phyloP scores from a whole-genome alignment of 1,139 yeast species.

The Taphrina flavorubra region DNA sequence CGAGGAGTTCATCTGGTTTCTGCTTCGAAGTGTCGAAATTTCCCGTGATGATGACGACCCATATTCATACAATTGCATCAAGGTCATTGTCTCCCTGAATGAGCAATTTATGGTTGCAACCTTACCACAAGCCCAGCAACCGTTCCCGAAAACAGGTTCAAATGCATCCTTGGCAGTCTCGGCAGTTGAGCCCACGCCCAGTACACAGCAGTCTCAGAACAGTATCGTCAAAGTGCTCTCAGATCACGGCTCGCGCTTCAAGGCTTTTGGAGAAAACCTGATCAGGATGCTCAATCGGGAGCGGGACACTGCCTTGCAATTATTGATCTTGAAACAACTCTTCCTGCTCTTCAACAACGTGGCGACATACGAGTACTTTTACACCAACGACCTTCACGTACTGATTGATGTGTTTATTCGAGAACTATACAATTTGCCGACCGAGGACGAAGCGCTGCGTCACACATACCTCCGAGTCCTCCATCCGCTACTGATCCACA shows the following conservation, averaged over 20 bases:
- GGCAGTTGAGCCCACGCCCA: slow-evolving; percentile 46
- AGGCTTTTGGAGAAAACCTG: slow-evolving; percentile 62
- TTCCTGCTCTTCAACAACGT: slow-evolving; percentile 75
- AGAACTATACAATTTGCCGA: slow-evolving; percentile 72
- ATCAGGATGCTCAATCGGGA: slow-evolving; percentile 77
- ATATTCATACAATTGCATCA: slow-evolving; percentile 72
- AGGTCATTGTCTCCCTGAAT: slow-evolving; percentile 72
- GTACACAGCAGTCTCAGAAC: slow-evolving; percentile 43
- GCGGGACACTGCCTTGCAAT: slow-evolving; percentile 71
- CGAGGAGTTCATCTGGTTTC: slow-evolving; percentile 61
- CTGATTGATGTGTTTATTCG: slow-evolving; percentile 83
- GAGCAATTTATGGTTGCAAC: slow-evolving; percentile 80
- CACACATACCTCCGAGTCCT: slow-evolving; percentile 79
- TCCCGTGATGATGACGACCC: slow-evolving; percentile 62
- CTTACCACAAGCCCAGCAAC: slow-evolving; percentile 52
- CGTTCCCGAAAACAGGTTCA: slow-evolving; percentile 30
- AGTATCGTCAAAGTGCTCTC: slow-evolving; percentile 45
- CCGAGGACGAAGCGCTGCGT: slow-evolving; percentile 57
- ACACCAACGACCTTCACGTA: slow-evolving; percentile 83
- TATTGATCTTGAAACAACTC: slow-evolving; percentile 77
- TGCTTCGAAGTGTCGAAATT: slow-evolving; percentile 60
- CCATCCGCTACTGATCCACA: slow-evolving; percentile 69
- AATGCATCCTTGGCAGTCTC: slow-evolving; percentile 27
- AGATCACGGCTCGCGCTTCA: slow-evolving; percentile 50
- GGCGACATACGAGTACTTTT: slow-evolving; percentile 68